A percentile compares a stretch with the other conserved stretches of the same genome.
Conservation (phyloP, 2,329 filamentous ascomycete genomes). For the Phaeosphaeria sp. region DNA sequence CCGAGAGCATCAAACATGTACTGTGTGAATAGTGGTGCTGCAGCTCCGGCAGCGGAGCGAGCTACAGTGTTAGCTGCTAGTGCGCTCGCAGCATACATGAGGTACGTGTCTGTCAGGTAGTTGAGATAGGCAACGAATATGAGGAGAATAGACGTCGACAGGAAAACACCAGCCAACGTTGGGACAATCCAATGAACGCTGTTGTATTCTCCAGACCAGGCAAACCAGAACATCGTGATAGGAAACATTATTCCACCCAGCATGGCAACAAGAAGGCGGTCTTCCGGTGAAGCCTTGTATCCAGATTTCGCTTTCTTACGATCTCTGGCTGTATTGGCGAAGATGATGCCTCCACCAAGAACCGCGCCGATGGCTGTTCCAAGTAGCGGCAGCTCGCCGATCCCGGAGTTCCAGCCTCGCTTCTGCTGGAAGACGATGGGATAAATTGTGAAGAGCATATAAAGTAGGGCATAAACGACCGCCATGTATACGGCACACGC, state of each 20-base stretch:
- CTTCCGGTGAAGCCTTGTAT: not conserved
- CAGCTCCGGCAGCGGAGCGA: not conserved
- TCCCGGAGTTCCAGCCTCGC: not conserved
- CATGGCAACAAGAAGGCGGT: not conserved
- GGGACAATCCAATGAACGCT: not conserved
- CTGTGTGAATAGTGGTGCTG: not conserved
- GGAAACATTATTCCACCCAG: not conserved
- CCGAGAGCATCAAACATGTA: not conserved
- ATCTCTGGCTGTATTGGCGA: not conserved
- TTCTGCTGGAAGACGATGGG: not conserved
- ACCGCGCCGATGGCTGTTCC: not conserved
- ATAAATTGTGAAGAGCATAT: not conserved
- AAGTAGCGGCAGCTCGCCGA: not conserved
- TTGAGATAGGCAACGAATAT: not conserved
- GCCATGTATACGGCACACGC: not conserved
- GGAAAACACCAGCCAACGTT: not conserved
- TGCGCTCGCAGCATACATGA: not conserved
- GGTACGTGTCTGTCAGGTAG: not conserved
- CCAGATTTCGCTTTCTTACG: not conserved
- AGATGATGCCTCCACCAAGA: not conserved
- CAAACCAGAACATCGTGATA: not conserved
- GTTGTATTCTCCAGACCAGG: not conserved
- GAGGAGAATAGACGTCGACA: not conserved
- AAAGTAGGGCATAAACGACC: not conserved
- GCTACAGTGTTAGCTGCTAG: not conserved